A percentile compares a stretch with the other conserved stretches of the same genome.
phyloP scores from a whole-genome alignment of 2,329 filamentous ascomycete species.

The Phialemonium atrogriseum region DNA sequence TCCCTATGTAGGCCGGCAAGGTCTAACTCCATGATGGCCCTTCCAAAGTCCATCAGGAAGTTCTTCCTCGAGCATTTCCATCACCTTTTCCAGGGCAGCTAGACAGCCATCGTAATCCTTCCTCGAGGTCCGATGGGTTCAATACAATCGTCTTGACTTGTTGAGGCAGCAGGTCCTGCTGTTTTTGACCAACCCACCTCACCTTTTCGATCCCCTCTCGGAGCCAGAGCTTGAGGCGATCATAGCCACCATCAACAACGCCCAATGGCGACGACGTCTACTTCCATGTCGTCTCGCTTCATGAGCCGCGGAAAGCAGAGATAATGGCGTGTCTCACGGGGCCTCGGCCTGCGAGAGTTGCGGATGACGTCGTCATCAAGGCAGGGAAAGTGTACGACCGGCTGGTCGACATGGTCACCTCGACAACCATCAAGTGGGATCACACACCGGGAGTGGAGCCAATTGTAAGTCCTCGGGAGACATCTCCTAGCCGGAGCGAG shows the following conservation, averaged over 20 bases:
- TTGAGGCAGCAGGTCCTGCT: too few relatives aligned
- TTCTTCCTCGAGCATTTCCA: too few relatives aligned
- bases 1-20: too few relatives aligned
- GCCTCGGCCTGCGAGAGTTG: constrained; percentile 60
- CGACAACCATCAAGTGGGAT: constrained; percentile 66
- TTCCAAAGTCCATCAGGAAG: too few relatives aligned
- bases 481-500: constrained; percentile 69
- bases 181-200: constrained; percentile 24
- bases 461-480: constrained; percentile 47
- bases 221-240: constrained; percentile 64
- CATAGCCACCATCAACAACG: constrained; percentile 59
- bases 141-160: too few relatives aligned
- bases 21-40: too few relatives aligned
- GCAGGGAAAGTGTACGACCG: constrained; percentile 75
- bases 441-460: constrained; percentile 71
- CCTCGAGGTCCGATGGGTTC: too few relatives aligned
- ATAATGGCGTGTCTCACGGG: constrained; percentile 70
- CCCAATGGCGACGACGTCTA: constrained; percentile 63
- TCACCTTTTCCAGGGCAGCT: too few relatives aligned
- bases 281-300: constrained; percentile 81
- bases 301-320: constrained; percentile 76
- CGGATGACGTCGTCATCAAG: constrained; percentile 77
- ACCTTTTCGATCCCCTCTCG: constrained; percentile 74
- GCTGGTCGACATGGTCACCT: constrained; percentile 61
- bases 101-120: too few relatives aligned